Conservation (phyloP, 225 moss, liverwort and hornwort genomes). For the Physcomitrium patens region DNA sequence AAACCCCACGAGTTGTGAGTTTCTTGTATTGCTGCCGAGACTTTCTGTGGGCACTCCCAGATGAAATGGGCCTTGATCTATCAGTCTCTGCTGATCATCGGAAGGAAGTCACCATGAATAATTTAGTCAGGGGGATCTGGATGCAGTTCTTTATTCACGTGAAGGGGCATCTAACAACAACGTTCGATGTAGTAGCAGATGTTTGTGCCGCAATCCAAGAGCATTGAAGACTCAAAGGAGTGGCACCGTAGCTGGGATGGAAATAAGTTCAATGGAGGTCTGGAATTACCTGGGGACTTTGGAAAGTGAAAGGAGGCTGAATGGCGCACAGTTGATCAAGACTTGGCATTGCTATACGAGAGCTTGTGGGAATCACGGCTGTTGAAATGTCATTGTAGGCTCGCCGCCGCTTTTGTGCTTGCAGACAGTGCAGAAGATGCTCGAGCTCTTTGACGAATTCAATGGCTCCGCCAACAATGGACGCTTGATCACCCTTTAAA, state of each 20-base stretch:
- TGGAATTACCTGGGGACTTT: constrained; percentile 32
- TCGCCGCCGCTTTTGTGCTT: constrained; percentile 52
- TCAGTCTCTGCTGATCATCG: constrained; percentile 22
- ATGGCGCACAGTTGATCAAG: constrained; percentile 33
- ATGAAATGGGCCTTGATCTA: constrained; percentile 30
- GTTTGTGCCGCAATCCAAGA: no score
- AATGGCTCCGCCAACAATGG: constrained; percentile 78
- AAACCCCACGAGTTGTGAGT: background rate
- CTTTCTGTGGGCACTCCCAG: constrained; percentile 11
- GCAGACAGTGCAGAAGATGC: constrained; percentile 56
- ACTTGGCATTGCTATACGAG: constrained; percentile 29
- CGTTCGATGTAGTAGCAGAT: no score
- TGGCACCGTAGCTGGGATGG: no score
- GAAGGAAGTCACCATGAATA: no score
- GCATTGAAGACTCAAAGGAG: no score
- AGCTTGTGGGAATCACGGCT: constrained; percentile 30
- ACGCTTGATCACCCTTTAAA: constrained; percentile 75
- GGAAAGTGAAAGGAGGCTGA: constrained; percentile 41
- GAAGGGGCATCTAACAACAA: no score
- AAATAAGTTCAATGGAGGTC: no score
- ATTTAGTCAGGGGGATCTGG: no score
- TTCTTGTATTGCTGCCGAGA: background rate
- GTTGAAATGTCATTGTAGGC: constrained; percentile 41
- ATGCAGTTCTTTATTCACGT: no score
- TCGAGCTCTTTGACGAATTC: constrained; percentile 80